Conservation (phyloP, 1,284 basidiomycete genomes). For the Pterula multifida region DNA sequence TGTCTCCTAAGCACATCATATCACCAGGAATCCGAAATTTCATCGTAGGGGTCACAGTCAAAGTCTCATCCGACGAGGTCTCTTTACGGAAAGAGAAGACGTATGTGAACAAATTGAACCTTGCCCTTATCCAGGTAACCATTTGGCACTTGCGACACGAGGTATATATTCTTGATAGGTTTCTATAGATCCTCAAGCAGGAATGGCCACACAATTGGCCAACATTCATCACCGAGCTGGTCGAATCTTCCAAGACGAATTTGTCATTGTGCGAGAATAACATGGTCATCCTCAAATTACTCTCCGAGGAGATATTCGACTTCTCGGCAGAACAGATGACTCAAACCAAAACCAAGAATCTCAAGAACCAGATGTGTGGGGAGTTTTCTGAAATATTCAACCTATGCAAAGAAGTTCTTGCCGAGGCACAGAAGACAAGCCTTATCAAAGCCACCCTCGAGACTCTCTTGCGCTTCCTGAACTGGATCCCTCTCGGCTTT, state of each 20-base stretch:
- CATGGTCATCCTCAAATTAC: slow-evolving; percentile 96
- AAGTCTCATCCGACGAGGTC: slow-evolving; percentile 82
- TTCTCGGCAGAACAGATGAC: slow-evolving; percentile 99
- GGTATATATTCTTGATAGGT: slow-evolving; percentile 9
- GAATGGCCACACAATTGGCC: slow-evolving; percentile 99
- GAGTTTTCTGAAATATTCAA: slow-evolving; percentile 97
- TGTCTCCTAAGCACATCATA: slow-evolving; percentile 5
- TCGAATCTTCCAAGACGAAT: slow-evolving; percentile 94
- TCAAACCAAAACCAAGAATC: slow-evolving; percentile 91
- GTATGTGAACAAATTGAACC: slow-evolving; percentile 94
- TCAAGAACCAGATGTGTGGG: slow-evolving; percentile 97
- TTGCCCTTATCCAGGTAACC: slow-evolving; percentile 86
- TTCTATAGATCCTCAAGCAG: slow-evolving; percentile 86
- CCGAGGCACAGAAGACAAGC: slow-evolving; percentile 95
- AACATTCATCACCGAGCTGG: slow-evolving; percentile 94
- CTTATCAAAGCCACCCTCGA: slow-evolving; percentile 94
- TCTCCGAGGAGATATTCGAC: slow-evolving; percentile 99
- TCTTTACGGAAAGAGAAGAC: slow-evolving; percentile 88
- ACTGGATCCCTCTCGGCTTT: slow-evolving; percentile 99
- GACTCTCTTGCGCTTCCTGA: slow-evolving; percentile 91
- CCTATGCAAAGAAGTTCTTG: slow-evolving; percentile 90
- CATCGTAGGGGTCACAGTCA: slow-evolving; percentile 88
- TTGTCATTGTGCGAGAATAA: slow-evolving; percentile 98
- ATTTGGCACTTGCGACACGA: slow-evolving; percentile 13
- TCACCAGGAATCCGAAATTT: slow-evolving; percentile 88